phyloP scores from a whole-genome alignment of 2,329 filamentous ascomycete species.

The Byssochlamys sp. region DNA sequence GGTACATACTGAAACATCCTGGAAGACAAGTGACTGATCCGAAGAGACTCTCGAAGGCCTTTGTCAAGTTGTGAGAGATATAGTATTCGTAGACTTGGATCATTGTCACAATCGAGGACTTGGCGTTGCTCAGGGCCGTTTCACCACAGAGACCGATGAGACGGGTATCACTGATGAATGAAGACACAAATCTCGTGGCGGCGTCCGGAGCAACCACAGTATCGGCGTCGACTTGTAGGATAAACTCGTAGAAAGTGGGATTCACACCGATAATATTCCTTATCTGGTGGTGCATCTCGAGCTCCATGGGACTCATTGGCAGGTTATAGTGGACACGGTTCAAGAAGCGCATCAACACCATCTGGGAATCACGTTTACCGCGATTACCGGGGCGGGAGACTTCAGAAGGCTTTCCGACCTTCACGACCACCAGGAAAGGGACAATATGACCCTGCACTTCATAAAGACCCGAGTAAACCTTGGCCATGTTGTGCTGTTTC shows the following conservation, averaged over 20 bases:
- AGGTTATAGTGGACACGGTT: slow-evolving; percentile 98
- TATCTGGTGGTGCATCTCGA: slow-evolving; percentile 98
- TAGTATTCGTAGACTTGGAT: slow-evolving; percentile 99
- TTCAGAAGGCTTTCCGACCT: slow-evolving; percentile 79
- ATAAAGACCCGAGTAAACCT: slow-evolving; percentile 94
- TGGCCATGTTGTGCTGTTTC: slow-evolving; percentile 99
- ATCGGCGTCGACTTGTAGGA: slow-evolving; percentile 94
- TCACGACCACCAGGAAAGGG: slow-evolving; percentile 91
- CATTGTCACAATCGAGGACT: slow-evolving; percentile 90
- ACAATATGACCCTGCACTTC: slow-evolving; percentile 97
- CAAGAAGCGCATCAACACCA: slow-evolving; percentile 96
- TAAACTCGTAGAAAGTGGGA: slow-evolving; percentile 94
- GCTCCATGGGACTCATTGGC: slow-evolving; percentile 87
- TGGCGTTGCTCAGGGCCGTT: slow-evolving; percentile 84
- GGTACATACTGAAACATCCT: slow-evolving; percentile 98
- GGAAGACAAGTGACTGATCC: slow-evolving; percentile 95
- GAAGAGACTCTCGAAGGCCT: slow-evolving; percentile 95
- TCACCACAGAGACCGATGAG: slow-evolving; percentile 93
- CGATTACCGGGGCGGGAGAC: slow-evolving; percentile 75
- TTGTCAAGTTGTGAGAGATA: slow-evolving; percentile 93
- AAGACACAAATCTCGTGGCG: slow-evolving; percentile 79
- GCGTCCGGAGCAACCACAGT: slow-evolving; percentile 86
- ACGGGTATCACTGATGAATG: slow-evolving; percentile 83
- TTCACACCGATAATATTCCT: slow-evolving; percentile 98
- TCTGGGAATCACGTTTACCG: slow-evolving; percentile 98